Evolutionary conservation across 345 rosid genomes (phyloP), one percentile per base, ranked within the genome.

Genomic region (Melastoma malabathricum): DNA sequence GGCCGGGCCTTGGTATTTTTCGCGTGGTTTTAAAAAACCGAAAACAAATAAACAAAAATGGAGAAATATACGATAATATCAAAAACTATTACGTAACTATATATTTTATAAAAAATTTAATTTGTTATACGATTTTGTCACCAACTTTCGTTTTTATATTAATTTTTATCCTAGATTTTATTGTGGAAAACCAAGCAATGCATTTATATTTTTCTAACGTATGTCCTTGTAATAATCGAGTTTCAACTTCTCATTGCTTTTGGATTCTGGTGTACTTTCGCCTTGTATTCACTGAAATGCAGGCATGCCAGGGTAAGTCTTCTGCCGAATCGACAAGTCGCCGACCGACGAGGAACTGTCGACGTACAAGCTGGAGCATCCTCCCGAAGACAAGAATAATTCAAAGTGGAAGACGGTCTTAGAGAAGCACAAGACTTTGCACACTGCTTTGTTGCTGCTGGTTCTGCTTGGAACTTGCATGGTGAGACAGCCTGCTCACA

Each of bases 381-480:
- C 80, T 29, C 81, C 76, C 0, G 88, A 87, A 70, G 78, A 70
- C 69, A 75, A 71, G 29, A 76, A 68, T 60, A 75, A 70, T 57
- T 79, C 95, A 0, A 73, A 70, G 66, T 71, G 80, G 55, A 93
- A 83, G 66, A 63, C 59, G 58, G 75, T 72, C 61, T 82, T 93
- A 6, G 99, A 93, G 87, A 80, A 72, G 58, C 80, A 85, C 69
- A 88, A 72, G 72, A 31, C 69, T 68, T 72, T 88, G 72, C 97
- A 85, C 62, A 85, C 97, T 60, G 95, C 92, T 75, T 69, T 93
- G 68, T 68, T 93, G 55, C 66, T 93, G 67, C 63, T 93, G 50
- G 97, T 85, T 73, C 99, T 93, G 60, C 95, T 93, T 4, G 99
- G 99, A 39, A 93, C 99, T 59, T 93, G 99, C 76, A 93, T 93